These are phyloP conservation scores for Polysphondylium violaceum DNA, from an alignment of 78 protist genomes.

Conservation along the genomic window DNA sequence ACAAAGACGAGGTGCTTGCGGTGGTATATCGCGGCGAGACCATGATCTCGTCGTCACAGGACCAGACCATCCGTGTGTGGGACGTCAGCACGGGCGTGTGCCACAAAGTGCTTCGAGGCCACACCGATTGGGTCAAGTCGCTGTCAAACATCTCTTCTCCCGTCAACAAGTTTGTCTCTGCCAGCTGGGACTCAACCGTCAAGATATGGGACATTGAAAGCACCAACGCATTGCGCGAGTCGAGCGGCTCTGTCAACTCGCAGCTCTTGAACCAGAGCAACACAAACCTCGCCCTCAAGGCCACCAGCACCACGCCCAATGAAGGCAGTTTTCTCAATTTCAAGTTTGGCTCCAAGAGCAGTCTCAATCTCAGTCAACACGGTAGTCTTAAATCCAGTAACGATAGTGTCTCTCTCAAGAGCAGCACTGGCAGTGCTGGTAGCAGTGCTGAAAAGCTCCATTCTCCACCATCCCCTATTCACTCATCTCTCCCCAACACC, in stretches of 20 bases:
- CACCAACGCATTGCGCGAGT: not conserved
- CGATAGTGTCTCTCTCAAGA: not conserved
- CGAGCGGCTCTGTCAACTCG: not conserved
- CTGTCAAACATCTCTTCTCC: slow-evolving; percentile 26
- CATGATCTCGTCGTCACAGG: slow-evolving; percentile 38
- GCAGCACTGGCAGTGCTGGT: no score
- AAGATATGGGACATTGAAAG: slow-evolving; percentile 67
- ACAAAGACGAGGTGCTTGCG: slow-evolving; percentile 64
- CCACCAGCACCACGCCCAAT: not conserved
- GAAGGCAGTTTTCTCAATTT: not conserved
- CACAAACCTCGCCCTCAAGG: not conserved
- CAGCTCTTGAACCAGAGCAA: not conserved
- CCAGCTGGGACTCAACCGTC: slow-evolving; percentile 41
- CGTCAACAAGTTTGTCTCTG: slow-evolving; percentile 23
- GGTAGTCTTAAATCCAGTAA: not conserved
- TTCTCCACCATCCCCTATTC: not conserved
- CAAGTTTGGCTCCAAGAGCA: not conserved
- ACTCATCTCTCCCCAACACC: not conserved
- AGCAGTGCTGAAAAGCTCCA: no score
- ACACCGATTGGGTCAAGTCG: slow-evolving; percentile 55
- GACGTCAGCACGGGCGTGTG: slow-evolving; percentile 46
- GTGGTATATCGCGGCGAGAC: slow-evolving; percentile 63
- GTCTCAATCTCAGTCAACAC: not conserved
- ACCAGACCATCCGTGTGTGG: slow-evolving; percentile 78
- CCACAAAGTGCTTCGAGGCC: slow-evolving; percentile 58